Evolutionary conservation across 1,139 yeast genomes (phyloP), one percentile per base, ranked within the genome.

Genomic region (Saccharomycopsis phalli): DNA sequence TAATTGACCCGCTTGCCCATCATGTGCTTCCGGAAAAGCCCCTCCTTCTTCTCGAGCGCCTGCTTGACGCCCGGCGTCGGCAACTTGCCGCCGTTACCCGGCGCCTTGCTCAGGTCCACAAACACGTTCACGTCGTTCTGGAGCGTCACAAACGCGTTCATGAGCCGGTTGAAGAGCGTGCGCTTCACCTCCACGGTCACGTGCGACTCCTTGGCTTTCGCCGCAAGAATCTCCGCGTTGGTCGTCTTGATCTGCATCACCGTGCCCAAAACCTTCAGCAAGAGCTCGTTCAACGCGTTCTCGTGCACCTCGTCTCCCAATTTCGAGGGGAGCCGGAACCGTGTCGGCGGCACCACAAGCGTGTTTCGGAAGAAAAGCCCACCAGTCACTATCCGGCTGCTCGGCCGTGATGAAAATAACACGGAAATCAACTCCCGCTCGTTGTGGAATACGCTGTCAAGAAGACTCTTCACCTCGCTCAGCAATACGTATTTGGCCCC

Each of bases 1-100:
- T 83, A 88, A 60, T 93, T 93, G 47, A 93, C 99, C 68, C 99
- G 86, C 70, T 93, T 93, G 61, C 99, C 99, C 98, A 93, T 93
- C 98, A 93, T 91, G 57, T 93, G 95, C 61, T 88, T 91, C 69
- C 99, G 79, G 69, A 91, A 91, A 52, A 91, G 71, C 60, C 99
- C 99, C 65, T 93, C 98, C 61, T 93, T 93, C 79, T 93, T 91
- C 65, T 93, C 99, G 56, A 93, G 69, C 3, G 95, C 95, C 68
- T 93, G 98, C 61, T 93, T 91, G 54, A 93, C 76, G 67, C 99
- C 99, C 2, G 99, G 98, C 38, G 74, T 73, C 33, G 95, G 88
- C 21, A 74, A 61, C 50, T 74, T 76, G 38, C 73, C 71, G 17
- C 80, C 76, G 26, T 65, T 64, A 49, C 74, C 71, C 60, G 82